Base-by-base conservation (phyloP, 129 eudicot species). In the Flaveria trinervia region DNA sequence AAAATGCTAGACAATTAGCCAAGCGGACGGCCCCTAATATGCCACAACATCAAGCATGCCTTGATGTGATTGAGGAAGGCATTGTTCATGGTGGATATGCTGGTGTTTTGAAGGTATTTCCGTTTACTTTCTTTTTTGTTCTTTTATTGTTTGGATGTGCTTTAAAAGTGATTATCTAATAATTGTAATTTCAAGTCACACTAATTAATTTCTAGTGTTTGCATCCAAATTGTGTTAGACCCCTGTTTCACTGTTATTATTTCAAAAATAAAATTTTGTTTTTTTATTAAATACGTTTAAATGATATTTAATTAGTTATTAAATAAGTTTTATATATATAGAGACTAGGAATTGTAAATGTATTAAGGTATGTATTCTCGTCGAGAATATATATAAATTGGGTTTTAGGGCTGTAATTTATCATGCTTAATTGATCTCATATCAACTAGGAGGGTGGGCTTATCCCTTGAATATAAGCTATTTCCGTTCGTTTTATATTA, bases 21-120 rank as follows among this genome's bases (percentile, higher is more conserved):
- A 89, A 84, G 82, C 89, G 75, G 68, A 86, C 82, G 28, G 88
- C 93, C 71, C 92, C 83, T 51, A 89, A 94, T 80, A 49, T 91
- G 97, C 96, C 97, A 80, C 99, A 91, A 72, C 99, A 91, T 83
- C 90, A 82, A 76, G 96, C 90, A 20, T 91, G 97, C 78, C 91
- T 94, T 81, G 97, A 89, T 60, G 93, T 86, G 25, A 89, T 91
- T 71, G 97, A 89, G 79, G 96, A 87, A 71, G 97, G 99, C 49
- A 73, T 94, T 64, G 80, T 91, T 50, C 97, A 81, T 48, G 99
- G 97, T 79, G 99, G 96, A 67, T 88, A 91, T 61, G 77, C 71
- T 71, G 99, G 97, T 7, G 88, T 89, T 74, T 50, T 91, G 64
- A 86, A 89, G 99, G 99, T 94, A 89, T 60, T 22, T 68, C 43